A percentile compares a stretch with the other conserved stretches of the same genome.
These are phyloP conservation scores for Aspergillus costaricaensis DNA, from an alignment of 2,329 filamentous ascomycete genomes.

Conservation along the genomic window DNA sequence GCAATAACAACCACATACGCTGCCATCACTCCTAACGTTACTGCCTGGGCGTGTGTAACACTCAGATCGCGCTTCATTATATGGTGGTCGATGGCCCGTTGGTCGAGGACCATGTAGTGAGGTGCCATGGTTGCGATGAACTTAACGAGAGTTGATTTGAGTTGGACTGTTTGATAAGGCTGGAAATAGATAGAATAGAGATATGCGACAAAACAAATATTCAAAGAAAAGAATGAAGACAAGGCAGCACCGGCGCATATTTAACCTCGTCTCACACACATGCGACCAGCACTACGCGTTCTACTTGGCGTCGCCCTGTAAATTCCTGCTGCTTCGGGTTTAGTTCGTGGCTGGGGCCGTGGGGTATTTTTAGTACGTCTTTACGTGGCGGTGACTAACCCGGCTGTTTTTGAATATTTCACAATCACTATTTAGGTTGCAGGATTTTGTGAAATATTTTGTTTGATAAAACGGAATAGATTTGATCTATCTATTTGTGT, in stretches of 20 bases:
- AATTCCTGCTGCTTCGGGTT: slow-evolving; percentile 17
- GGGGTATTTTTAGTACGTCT: slow-evolving; percentile 24
- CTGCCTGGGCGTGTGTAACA: slow-evolving; percentile 67
- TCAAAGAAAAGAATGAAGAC: too few relatives aligned
- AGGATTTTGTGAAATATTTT: too few relatives aligned
- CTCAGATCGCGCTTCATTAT: slow-evolving; percentile 57
- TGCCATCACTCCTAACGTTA: slow-evolving; percentile 71
- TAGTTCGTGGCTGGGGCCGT: slow-evolving; percentile 21
- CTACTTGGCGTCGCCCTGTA: slow-evolving; percentile 12
- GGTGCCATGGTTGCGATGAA: slow-evolving; percentile 29
- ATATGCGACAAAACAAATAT: neutral
- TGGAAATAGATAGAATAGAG: too few relatives aligned
- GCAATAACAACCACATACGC: slow-evolving; percentile 74
- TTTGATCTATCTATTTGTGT: too few relatives aligned
- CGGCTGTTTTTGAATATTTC: neutral
- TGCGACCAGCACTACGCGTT: slow-evolving; percentile 21
- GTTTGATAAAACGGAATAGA: too few relatives aligned
- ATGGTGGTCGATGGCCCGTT: slow-evolving; percentile 28
- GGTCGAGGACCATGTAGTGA: slow-evolving; percentile 25
- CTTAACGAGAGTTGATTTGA: neutral
- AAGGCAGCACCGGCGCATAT: neutral
- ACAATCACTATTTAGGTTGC: too few relatives aligned
- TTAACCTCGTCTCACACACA: neutral
- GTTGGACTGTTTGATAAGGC: neutral
- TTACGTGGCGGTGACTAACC: slow-evolving; percentile 13